Evolutionary conservation across 257 asterid genomes (phyloP), one percentile per base, ranked within the genome.

Genomic region (Craterostigma plantagineum): DNA sequence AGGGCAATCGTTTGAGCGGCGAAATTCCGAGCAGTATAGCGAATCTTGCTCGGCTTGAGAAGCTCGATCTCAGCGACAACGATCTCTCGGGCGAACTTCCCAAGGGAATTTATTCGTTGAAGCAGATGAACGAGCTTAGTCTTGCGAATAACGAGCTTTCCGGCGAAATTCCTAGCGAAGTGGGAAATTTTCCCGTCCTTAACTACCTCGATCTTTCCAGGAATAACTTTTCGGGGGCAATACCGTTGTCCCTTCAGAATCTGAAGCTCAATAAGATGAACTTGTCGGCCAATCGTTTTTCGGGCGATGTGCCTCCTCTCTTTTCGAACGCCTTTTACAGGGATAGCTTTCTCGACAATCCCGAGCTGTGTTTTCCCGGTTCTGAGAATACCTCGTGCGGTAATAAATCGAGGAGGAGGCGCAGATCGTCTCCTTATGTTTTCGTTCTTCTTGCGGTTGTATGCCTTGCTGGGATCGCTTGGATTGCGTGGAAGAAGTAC

Each of bases 121-220:
- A 41, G 69, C 67, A 66, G 56, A 62, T 85, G 30, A 70, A 70
- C 53, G 91, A 70, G 69, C 80, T 85, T 27, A 66, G 70, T 49
- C 45, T 85, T 68, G 73, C 79, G 2, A 59, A 55, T 15, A 85
- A 85, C 46, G 48, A 54, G 30, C 54, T 85, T 11, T 72, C 69
- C 3, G 94, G 96, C 6, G 47, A 49, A 27, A 73, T 85, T 49
- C 91, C 92, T 0, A 66, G 54, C 11, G 84, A 77, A 54, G 62
- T 85, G 4, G 94, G 96, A 42, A 64, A 43, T 42, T 56, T 85
- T 50, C 67, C 69, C 3, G 77, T 59, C 35, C 75, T 85, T 13
- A 81, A 75, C 59, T 85, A 77, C 48, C 92, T 85, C 3, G 96
- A 85, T 48, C 91, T 85, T 45, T 85, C 96, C 0, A 39, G 27